Conservation (phyloP, 805 yeast genomes). For the Zygoascus flipseniorum region DNA sequence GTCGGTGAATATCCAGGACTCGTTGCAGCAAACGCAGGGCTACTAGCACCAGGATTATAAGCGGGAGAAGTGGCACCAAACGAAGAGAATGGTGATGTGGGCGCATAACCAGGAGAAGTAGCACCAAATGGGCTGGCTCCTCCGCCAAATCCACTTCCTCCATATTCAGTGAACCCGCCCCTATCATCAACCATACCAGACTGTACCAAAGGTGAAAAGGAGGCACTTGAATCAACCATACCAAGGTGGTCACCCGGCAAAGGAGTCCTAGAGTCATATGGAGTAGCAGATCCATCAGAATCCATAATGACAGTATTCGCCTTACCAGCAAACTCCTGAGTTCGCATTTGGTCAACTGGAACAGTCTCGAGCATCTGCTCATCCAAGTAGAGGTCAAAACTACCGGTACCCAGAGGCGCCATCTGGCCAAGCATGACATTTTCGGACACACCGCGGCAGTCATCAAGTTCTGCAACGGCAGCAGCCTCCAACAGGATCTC, state of each 20-base stretch:
- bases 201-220: constrained; percentile 85
- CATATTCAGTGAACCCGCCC: constrained; percentile 85
- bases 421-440: constrained; percentile 96
- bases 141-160: constrained; percentile 44
- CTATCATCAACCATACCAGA: constrained; percentile 73
- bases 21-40: constrained; percentile 64
- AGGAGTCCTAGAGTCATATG: constrained; percentile 65
- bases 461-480: constrained; percentile 95
- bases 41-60: constrained; percentile 32
- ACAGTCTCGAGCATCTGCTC: constrained; percentile 70
- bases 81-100: constrained; percentile 66
- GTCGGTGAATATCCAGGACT: constrained; percentile 59
- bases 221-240: constrained; percentile 50
- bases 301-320: constrained; percentile 81
- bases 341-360: constrained; percentile 39
- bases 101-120: constrained; percentile 58
- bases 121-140: constrained; percentile 47
- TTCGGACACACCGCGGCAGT: constrained; percentile 97
- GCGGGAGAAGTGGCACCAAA: constrained; percentile 54
- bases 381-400: constrained; percentile 91
- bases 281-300: constrained; percentile 88
- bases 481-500: constrained; percentile 97
- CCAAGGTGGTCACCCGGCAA: constrained; percentile 23
- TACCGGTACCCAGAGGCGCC: constrained; percentile 98
- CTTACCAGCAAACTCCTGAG: constrained; percentile 36